Evolutionary conservation across 768 basidiomycete species (phyloP), one percentile per base, ranked within the genome.

Genomic region (Xerocomellus intermedius): DNA sequence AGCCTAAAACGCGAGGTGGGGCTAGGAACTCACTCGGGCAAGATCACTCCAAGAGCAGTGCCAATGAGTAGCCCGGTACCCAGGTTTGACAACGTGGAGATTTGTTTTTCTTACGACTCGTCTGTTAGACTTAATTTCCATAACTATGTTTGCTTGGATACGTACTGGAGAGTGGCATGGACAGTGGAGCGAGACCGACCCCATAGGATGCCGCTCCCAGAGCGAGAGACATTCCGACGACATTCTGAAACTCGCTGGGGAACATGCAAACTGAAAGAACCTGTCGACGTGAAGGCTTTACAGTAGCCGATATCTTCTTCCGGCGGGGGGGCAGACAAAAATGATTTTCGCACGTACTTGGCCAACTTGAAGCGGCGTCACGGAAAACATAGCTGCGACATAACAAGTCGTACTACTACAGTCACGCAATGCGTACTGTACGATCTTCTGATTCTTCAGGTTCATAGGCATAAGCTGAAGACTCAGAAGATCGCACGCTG

Each of bases 41-140:
- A 86, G 59, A 98, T 92, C 24, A 98, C 84, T 13, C 91, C 91
- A 58, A 98, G 73, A 0, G 92, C 93, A 3, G 95, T 88, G 4
- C 95, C 95, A 14, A 97, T 79, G 17, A 98, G 78, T 12, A 98
- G 74, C 12, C 95, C 95, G 8, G 89, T 89, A 12, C 91, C 89
- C 16, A 92, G 67, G 41, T 81, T 80, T 8, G 79, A 80, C 32
- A 86, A 67, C 39, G 70, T 62, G 21, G 75, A 75, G 42, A 80
- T 61, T 72, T 74, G 59, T 79, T 73, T 70, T 76, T 71, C 55
- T 79, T 75, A 38, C 74, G 59, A 60, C 74, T 19, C n/a, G 74
- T 73, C 36, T 75, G 49, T 59, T 36, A 62, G 52, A 38, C 36
- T 16, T 35, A 17, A 19, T 36, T 21, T 19, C 14, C 42, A 48